Evolutionary conservation across 805 yeast genomes (phyloP), one percentile per base, ranked within the genome.

Genomic region (Lipomyces yamanashiensis): DNA sequence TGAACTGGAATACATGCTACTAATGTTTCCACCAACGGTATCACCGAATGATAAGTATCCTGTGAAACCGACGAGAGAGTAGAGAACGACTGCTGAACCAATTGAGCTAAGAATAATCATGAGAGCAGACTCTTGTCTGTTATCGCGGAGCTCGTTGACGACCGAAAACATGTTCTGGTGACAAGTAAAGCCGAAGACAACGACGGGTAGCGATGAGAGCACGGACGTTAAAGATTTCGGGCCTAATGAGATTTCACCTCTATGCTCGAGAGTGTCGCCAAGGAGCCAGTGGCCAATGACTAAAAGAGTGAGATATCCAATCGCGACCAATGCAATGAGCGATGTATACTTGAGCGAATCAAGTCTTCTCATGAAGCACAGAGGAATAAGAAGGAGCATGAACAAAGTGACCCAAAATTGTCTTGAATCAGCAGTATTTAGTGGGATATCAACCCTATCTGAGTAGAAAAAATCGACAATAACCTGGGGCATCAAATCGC

Each of bases 91-190:
- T 0, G 97, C 89, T 4, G 84, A 74, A 0, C 82, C 79, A 64
- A 91, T 83, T 0, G 92, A 85, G 8, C 76, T 67, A 19, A 75
- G 64, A 23, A 87, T 82, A 44, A 90, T 80, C 19, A 71, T 75
- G 61, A 79, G 76, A 64, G 86, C 78, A 40, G 77, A 78, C 7
- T 72, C 63, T n/a, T 83, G 76, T 0, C 88, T 77, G 65, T 81
- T 82, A 68, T 85, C 85, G 37, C 75, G 76, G 36, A 92, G 82
- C 77, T 93, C 98, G 71, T 92, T 93, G 59, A 92, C 84, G 60
- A 92, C 84, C 0, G 96, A 85, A 71, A 90, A 91, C 91, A 90
- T 90, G 77, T 93, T 93, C 75, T 93, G 98, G 73, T 93, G 98
- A 71, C 98, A 95, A 0, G 98, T 93, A 76, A 86, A 93, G 0